Conservation (phyloP, 352 stramenopile genomes). For the Globisporangium perplexum region DNA sequence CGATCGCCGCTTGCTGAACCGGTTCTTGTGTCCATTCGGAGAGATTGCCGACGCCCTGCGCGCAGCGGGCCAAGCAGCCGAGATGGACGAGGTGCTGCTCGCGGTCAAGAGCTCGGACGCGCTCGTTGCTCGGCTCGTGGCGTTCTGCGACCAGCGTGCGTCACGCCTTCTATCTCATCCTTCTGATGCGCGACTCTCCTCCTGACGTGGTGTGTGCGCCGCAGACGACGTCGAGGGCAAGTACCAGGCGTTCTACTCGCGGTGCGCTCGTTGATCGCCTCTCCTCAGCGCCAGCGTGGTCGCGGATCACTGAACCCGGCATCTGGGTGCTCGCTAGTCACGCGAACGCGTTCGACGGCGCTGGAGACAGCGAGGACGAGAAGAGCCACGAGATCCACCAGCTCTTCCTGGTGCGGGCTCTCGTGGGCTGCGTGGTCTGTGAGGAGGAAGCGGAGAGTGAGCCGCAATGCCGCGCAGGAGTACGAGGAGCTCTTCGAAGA, state of each 20-base stretch:
- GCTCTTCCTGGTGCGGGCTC: slow-evolving; percentile 29
- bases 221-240: slow-evolving; percentile 13
- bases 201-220: too few species aligned
- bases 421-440: too few species aligned
- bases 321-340: slow-evolving; percentile 24
- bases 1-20: too few species aligned
- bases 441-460: too few species aligned
- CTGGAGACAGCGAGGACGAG: slow-evolving; percentile 27
- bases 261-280: not conserved
- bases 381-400: slow-evolving; percentile 30
- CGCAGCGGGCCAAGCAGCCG: not conserved
- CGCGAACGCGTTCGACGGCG: slow-evolving; percentile 27
- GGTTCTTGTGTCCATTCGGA: too few species aligned
- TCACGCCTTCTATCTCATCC: not conserved
- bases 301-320: too few species aligned
- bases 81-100: slow-evolving; percentile 40
- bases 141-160: slow-evolving; percentile 30
- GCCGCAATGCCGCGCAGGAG: slow-evolving; percentile 18
- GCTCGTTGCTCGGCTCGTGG: slow-evolving; percentile 31
- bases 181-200: not conserved
- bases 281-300: not conserved
- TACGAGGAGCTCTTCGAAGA: slow-evolving; percentile 53
- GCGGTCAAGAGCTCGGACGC: slow-evolving; percentile 36
- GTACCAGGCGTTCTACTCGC: slow-evolving; percentile 9
- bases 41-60: too few species aligned